These are phyloP conservation scores for Rhodotorula sp. DNA, from an alignment of 1,284 basidiomycete species.

Conservation along the genomic window DNA sequence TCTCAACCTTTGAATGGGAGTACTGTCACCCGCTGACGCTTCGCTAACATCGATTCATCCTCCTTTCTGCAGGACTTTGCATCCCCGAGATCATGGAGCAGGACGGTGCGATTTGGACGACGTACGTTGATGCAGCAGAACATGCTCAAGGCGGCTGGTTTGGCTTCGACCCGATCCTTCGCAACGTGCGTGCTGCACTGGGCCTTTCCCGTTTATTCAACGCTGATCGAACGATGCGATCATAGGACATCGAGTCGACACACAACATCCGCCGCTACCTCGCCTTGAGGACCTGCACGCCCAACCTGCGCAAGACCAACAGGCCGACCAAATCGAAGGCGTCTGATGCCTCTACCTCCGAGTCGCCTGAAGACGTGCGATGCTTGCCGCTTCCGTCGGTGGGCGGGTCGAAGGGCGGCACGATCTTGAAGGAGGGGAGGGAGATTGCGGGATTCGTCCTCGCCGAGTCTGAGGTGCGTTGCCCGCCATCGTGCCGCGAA, in stretches of 20 bases:
- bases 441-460: slow-evolving; percentile 35
- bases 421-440: slow-evolving; percentile 19
- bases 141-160: slow-evolving; percentile 22
- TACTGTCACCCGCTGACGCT: background rate
- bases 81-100: slow-evolving; percentile 38
- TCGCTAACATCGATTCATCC: background rate
- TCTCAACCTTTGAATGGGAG: background rate
- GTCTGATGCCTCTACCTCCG: background rate
- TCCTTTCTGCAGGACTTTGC: slow-evolving; percentile 9
- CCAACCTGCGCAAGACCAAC: slow-evolving; percentile 29
- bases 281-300: slow-evolving; percentile 25
- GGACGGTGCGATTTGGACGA: slow-evolving; percentile 26
- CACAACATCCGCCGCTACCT: slow-evolving; percentile 23
- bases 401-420: background rate
- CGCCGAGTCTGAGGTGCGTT: slow-evolving; percentile 30
- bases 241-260: slow-evolving; percentile 19
- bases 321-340: background rate
- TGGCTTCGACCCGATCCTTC: slow-evolving; percentile 17
- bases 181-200: slow-evolving; percentile 9
- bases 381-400: background rate
- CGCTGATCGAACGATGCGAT: background rate
- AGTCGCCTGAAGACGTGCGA: background rate
- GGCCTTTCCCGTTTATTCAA: background rate
- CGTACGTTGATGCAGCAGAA: slow-evolving; percentile 8
- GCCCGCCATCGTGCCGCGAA: background rate